Percentiles rank a stretch among this genome's conserved stretches.
These are phyloP conservation scores for Sporothrix protearum DNA, from an alignment of 2,329 filamentous ascomycete genomes.

Conservation along the genomic window DNA sequence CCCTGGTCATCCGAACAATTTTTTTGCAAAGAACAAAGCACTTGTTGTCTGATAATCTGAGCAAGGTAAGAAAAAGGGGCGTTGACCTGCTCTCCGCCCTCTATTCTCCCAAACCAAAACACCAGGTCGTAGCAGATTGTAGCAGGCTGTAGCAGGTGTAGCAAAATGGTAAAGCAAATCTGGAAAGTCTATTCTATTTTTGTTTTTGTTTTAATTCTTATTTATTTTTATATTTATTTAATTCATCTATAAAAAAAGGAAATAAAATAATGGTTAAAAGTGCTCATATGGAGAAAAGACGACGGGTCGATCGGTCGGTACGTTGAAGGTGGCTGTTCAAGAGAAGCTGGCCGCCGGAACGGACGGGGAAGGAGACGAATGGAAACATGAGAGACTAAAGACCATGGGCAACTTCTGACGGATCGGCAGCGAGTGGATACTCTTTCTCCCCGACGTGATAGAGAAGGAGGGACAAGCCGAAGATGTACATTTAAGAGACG, in stretches of 20 bases:
- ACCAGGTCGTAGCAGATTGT: neutral
- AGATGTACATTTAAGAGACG: neutral
- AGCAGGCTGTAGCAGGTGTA: neutral
- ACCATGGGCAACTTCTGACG: neutral
- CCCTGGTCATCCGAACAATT: constrained; percentile 17
- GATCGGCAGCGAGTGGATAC: constrained; percentile 1
- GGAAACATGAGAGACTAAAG: neutral
- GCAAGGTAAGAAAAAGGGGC: neutral
- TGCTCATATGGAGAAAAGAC: neutral
- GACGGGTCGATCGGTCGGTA: neutral
- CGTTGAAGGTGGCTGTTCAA: neutral
- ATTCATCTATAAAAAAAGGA: no score
- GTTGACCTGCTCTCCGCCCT: neutral
- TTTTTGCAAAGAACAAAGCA: neutral
- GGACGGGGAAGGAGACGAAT: neutral
- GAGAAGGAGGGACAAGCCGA: neutral
- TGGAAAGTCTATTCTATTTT: constrained; percentile 7
- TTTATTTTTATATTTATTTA: no score
- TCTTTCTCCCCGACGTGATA: neutral
- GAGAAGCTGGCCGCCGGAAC: neutral
- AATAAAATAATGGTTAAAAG: no score
- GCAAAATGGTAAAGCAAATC: no score
- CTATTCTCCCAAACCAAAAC: no score
- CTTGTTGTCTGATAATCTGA: neutral
- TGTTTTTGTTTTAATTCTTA: no score